Evolutionary conservation across 371 early-diverging fungal genomes (phyloP), one percentile per base, ranked within the genome.

Genomic region (Rhizomucor pusillus): DNA sequence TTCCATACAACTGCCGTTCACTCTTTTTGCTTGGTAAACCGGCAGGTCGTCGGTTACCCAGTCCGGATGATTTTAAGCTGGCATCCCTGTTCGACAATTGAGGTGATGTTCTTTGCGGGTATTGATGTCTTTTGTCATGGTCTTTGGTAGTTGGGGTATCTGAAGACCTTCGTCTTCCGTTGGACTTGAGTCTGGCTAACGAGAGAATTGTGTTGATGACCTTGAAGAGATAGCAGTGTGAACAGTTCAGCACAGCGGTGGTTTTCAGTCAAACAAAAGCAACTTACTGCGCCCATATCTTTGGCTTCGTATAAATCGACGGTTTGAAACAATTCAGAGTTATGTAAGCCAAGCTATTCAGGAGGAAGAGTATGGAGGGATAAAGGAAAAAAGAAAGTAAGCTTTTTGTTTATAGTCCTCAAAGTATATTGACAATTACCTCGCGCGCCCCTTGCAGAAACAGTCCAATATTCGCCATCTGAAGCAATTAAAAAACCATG

Each of bases 221-320:
- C 64, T 63, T 41, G 0, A 9, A 48, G 25, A 24, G 33, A 23
- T 24, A 34, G 14, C 16, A n/a, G n/a, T n/a, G 22, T 46, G 45
- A 45, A 25, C 13, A 18, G 5, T 19, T 37, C 16, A 22, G 19
- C 29, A n/a, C 18, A 9, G n/a, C n/a, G n/a, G n/a, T n/a, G n/a
- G n/a, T n/a, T n/a, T n/a, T n/a, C n/a, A n/a, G n/a, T n/a, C n/a
- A n/a, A n/a, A n/a, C n/a, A n/a, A n/a, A n/a, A n/a, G 9, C 37
- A 20, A 49, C 63, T 43, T 71, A 90, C 89, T 58, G 83, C 84
- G 13, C 72, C 75, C 82, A 94, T 86, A 67, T 93, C 86, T 63
- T 88, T 92, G 44, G 82, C 90, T 46, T 95, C 94, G 64, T 87
- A 92, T 22, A 95, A 65, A 69, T 95, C 96, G 1, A 89, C 86